A percentile compares a stretch with the other conserved stretches of the same genome.
Evolutionary conservation across 2,329 filamentous ascomycete species (phyloP).

Genomic region (Sclerotinia sclerotiorum): DNA sequence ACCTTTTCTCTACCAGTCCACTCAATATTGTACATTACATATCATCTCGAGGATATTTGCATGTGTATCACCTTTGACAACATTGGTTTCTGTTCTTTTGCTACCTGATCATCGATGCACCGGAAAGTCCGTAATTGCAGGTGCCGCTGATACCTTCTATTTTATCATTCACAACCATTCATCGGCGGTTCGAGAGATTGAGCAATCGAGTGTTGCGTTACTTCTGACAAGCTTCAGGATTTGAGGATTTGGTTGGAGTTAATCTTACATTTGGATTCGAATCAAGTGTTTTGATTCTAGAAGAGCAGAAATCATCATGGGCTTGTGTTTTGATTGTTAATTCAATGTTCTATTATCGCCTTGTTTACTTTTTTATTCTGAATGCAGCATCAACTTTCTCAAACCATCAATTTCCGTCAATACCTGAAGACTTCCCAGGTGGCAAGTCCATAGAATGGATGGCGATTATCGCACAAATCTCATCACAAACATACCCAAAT

Average conservation of each 20-base stretch:
- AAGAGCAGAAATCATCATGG: background rate
- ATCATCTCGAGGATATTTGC: background rate
- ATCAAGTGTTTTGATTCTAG: background rate
- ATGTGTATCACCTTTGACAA: background rate
- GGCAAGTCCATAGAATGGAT: no score
- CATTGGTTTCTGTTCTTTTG: background rate
- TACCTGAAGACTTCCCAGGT: no score
- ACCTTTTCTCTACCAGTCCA: background rate
- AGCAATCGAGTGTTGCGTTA: background rate
- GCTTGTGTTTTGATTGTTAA: background rate
- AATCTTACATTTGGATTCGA: background rate
- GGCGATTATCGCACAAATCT: background rate
- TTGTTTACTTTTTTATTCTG: background rate
- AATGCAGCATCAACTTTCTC: background rate
- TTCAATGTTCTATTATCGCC: background rate
- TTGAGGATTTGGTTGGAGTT: background rate
- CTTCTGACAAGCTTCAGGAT: no score
- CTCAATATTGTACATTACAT: background rate
- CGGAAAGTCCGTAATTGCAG: background rate
- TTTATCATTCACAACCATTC: background rate
- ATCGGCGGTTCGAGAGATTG: background rate
- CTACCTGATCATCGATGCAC: background rate
- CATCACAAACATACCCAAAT: background rate
- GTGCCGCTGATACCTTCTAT: background rate
- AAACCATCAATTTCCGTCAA: background rate